phyloP scores from a whole-genome alignment of 352 stramenopile genomes.

The Pythium grandisporangium region DNA sequence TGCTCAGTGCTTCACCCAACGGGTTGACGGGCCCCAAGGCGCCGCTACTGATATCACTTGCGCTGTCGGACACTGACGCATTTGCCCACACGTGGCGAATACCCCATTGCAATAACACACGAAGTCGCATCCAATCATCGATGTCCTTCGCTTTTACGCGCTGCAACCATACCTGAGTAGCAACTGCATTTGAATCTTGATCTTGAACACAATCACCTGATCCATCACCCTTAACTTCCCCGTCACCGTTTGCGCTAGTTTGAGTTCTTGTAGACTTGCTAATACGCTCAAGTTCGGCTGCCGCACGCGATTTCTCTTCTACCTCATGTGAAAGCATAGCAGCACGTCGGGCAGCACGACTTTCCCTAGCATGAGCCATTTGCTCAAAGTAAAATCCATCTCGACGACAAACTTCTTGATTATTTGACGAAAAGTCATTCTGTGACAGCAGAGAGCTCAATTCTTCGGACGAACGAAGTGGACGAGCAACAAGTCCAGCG shows the following conservation, averaged over 20 bases:
- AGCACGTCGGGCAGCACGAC: constrained; percentile 39
- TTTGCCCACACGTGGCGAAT: constrained; percentile 68
- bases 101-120: constrained; percentile 68
- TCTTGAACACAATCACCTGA: no score
- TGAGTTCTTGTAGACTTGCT: constrained; percentile 5
- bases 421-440: constrained; percentile 58
- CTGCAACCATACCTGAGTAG: constrained; percentile 73
- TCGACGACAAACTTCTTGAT: constrained; percentile 63
- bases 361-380: constrained; percentile 69
- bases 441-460: constrained; percentile 37
- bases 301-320: constrained; percentile 50
- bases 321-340: constrained; percentile 49
- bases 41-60: background rate
- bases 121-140: constrained; percentile 81
- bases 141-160: constrained; percentile 80
- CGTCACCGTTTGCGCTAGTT: background rate
- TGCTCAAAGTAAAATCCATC: constrained; percentile 83
- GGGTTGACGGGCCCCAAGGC: constrained; percentile 8
- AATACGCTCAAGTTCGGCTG: constrained; percentile 59
- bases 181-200: no score
- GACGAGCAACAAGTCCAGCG: constrained; percentile 42
- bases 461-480: constrained; percentile 62
- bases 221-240: background rate
- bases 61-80: constrained; percentile 1
- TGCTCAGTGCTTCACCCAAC: constrained; percentile 13